Base-by-base conservation (phyloP, 2,329 filamentous ascomycete genomes). In the Phaeophleospora eucalypticola region DNA sequence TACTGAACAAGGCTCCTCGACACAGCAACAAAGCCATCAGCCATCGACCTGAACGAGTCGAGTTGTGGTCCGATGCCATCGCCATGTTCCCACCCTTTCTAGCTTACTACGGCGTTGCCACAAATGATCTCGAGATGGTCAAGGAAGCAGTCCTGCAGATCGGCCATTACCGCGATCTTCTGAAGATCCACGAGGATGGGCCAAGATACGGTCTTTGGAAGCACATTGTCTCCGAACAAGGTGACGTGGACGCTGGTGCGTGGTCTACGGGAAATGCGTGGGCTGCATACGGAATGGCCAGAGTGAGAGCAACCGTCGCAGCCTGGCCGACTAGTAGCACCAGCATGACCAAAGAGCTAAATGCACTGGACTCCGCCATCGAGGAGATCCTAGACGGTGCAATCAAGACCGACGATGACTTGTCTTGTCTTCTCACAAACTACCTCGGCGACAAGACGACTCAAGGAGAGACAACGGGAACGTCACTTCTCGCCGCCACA, bases 51-150 rank as follows among this genome's bases (percentile, higher is more conserved):
- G 62, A 67, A 14, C 61, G 64, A 4, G 53, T 68, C 3, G 71
- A 76, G 47, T 61, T 76, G 8, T 76, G 74, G 71, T 68, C 72
- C 12, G 75, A 78, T 56, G 74, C 70, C 52, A 48, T 75, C 4
- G 72, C 71, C 54, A 77, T 76, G 74, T 68, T 68, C 1, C 73
- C 74, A n/a, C 74, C 75, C 1, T 71, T 72, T 35, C 59, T 76
- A 15, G 73, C 73, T 3, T 76, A 73, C 54, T 70, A 70, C 55
- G 73, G 64, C 19, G 68, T 73, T 6, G 65, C 65, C 12, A 61
- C 56, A 0, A 56, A 63, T n/a, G 62, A 75, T 43, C 24, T 63
- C 10, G 53, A 42, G 6, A 49, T 69, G 15, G 48, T 73, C 19
- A 53, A 57, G n/a, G 63, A 67, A 46, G 65, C 70, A 2, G 59